Percentiles rank a stretch among this genome's conserved stretches.
These are phyloP conservation scores for Flaveria bidentis DNA, from an alignment of 129 eudicot genomes.

Conservation along the genomic window DNA sequence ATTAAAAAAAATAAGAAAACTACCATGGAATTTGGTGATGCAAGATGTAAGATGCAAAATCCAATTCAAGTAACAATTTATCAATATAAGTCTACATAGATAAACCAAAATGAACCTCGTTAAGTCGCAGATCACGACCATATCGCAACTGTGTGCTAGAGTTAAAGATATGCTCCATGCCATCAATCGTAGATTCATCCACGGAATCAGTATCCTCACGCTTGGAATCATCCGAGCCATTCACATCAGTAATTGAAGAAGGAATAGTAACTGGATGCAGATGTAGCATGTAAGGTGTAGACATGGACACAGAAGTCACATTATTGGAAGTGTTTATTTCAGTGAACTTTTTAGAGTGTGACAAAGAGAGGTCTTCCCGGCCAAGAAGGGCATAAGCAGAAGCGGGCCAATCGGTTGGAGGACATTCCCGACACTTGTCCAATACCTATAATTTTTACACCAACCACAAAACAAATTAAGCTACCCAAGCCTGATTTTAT, in stretches of 20 bases:
- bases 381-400: slow-evolving; percentile 98
- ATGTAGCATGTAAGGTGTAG: slow-evolving; percentile 90
- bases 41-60: slow-evolving; percentile 16
- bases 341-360: slow-evolving; percentile 50
- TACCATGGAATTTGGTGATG: slow-evolving; percentile 13
- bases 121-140: slow-evolving; percentile 91
- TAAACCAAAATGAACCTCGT: slow-evolving; percentile 63
- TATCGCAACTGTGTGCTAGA: slow-evolving; percentile 86
- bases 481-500: neutral
- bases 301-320: slow-evolving; percentile 68
- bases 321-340: slow-evolving; percentile 54
- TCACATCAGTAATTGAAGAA: slow-evolving; percentile 73
- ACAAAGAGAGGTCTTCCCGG: slow-evolving; percentile 84
- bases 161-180: slow-evolving; percentile 95
- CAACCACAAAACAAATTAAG: slow-evolving; percentile 4
- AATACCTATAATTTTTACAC: slow-evolving; percentile 51
- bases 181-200: slow-evolving; percentile 83
- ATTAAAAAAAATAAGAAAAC: slow-evolving; percentile 11
- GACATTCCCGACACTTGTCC: slow-evolving; percentile 93
- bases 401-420: slow-evolving; percentile 95
- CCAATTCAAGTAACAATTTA: neutral
- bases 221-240: slow-evolving; percentile 58
- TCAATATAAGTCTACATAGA: slow-evolving; percentile 1
- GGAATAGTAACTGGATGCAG: slow-evolving; percentile 92
- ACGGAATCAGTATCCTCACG: slow-evolving; percentile 68